Conservation (phyloP, 2,329 filamentous ascomycete genomes). For the Xylariaceae sp. region DNA sequence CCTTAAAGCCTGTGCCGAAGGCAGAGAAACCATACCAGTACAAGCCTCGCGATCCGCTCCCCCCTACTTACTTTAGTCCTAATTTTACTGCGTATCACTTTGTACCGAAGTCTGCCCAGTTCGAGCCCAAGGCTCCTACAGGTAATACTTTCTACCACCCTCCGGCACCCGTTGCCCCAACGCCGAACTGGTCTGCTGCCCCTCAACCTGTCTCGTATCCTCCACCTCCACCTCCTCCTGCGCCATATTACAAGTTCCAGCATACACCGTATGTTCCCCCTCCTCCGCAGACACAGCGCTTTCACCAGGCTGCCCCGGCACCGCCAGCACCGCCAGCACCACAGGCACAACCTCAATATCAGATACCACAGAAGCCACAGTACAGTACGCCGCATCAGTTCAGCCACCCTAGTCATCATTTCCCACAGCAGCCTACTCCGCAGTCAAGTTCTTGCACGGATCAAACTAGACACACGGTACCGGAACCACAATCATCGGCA, state of each 20-base stretch:
- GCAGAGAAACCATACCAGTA: constrained; percentile 34
- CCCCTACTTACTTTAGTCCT: constrained; percentile 23
- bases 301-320: neutral
- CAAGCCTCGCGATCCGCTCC: constrained; percentile 30
- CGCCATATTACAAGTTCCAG: constrained; percentile 18
- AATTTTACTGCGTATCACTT: constrained; percentile 37
- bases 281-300: constrained; percentile 12
- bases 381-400: neutral
- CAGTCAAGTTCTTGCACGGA: constrained; percentile 5
- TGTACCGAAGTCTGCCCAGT: constrained; percentile 28
- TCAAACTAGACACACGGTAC: neutral
- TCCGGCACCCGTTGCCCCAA: constrained; percentile 1
- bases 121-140: constrained; percentile 15
- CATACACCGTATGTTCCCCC: constrained; percentile 13
- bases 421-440: constrained; percentile 6
- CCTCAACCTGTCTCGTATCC: constrained; percentile 4
- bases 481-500: constrained; percentile 3
- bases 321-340: constrained; percentile 5
- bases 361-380: constrained; percentile 7
- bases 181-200: constrained; percentile 5
- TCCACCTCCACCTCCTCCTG: constrained; percentile 4
- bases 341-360: constrained; percentile 6
- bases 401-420: constrained; percentile 2
- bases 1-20: constrained; percentile 19
- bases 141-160: constrained; percentile 12